Conservation (phyloP, 441 rosid species). For the Pelargonium cotyledonis region DNA sequence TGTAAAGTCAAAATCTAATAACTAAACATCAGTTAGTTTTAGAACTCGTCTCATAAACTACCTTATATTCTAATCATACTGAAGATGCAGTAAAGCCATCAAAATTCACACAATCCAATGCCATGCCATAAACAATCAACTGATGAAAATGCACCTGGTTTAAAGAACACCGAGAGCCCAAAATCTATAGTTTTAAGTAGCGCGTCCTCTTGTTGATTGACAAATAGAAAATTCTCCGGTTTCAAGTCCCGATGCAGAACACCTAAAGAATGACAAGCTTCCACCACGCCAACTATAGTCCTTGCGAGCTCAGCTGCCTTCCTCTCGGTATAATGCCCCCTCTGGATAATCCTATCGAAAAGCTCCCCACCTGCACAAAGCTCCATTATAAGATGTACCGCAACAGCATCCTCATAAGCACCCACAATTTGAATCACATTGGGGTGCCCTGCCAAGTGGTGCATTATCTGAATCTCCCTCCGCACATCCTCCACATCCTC, state of each 20-base stretch:
- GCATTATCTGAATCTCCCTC: slow-evolving; percentile 97
- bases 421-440: slow-evolving; percentile 76
- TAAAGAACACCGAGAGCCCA: slow-evolving; percentile 89
- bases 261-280: slow-evolving; percentile 91
- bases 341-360: slow-evolving; percentile 82
- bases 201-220: slow-evolving; percentile 60
- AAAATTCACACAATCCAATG: background rate
- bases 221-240: slow-evolving; percentile 94
- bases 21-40: background rate
- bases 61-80: background rate
- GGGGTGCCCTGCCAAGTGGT: slow-evolving; percentile 83
- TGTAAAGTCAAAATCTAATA: background rate
- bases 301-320: slow-evolving; percentile 87
- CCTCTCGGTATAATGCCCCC: slow-evolving; percentile 79
- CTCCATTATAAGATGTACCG: slow-evolving; percentile 89
- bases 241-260: slow-evolving; percentile 95
- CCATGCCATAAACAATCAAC: background rate
- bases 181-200: slow-evolving; percentile 80
- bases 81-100: background rate
- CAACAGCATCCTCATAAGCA: slow-evolving; percentile 86
- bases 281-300: slow-evolving; percentile 69
- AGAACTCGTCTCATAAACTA: background rate
- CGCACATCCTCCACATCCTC: slow-evolving; percentile 91
- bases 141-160: slow-evolving; percentile 48
- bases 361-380: slow-evolving; percentile 94